A percentile compares a stretch with the other conserved stretches of the same genome.
Evolutionary conservation across 1,284 basidiomycete genomes (phyloP).

Genomic region (Microbotryomycetes sp.): DNA sequence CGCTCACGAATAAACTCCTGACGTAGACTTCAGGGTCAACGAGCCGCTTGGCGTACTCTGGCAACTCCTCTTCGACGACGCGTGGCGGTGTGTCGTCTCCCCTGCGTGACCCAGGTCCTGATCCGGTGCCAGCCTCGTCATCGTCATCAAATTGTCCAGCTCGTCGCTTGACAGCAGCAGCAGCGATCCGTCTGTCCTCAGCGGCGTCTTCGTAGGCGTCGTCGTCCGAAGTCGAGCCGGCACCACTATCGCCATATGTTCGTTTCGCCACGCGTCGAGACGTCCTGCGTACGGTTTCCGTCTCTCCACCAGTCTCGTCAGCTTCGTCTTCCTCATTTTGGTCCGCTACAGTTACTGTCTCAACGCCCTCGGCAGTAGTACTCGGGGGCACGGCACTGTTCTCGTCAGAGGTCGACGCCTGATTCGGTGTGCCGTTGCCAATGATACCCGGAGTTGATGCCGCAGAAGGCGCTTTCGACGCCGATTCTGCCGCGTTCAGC

Average conservation of each 20-base stretch:
- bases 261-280: neutral
- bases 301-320: neutral
- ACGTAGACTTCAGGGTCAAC: conserved; percentile 30
- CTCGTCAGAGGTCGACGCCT: neutral
- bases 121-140: neutral
- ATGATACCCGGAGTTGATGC: neutral
- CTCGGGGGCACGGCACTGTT: neutral
- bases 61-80: conserved; percentile 14
- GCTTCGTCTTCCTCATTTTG: neutral
- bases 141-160: neutral
- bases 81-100: neutral
- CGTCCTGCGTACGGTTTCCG: neutral
- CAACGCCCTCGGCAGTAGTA: neutral
- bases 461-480: neutral
- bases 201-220: neutral
- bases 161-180: neutral
- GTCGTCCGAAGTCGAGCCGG: neutral
- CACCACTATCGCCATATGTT: neutral
- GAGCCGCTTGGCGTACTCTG: conserved; percentile 23
- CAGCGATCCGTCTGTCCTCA: neutral
- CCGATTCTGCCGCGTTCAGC: neutral
- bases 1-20: conserved; percentile 19
- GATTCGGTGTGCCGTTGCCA: neutral
- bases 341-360: neutral
- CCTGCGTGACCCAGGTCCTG: neutral